Percentiles rank a stretch among this genome's conserved stretches.
These are phyloP conservation scores for Saturnispora sanitii DNA, from an alignment of 805 yeast genomes.

Conservation along the genomic window DNA sequence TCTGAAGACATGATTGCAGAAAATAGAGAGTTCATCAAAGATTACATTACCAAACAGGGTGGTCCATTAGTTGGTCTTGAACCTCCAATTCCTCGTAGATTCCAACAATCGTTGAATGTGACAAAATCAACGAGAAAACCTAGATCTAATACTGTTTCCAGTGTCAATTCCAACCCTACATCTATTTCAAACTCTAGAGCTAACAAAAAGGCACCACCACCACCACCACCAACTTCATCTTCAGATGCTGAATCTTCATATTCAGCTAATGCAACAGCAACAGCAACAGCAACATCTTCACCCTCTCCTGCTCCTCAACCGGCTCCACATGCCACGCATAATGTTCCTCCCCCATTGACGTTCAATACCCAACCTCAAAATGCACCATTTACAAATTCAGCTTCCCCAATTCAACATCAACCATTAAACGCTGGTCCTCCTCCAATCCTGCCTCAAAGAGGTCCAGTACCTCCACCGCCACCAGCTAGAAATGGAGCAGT, in stretches of 20 bases:
- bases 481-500: constrained; percentile 22
- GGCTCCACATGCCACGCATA: neutral
- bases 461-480: constrained; percentile 21
- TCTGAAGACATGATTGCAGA: constrained; percentile 85
- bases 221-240: constrained; percentile 28
- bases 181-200: constrained; percentile 10
- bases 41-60: constrained; percentile 63
- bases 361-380: constrained; percentile 2
- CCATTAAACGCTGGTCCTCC: constrained; percentile 11
- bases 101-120: constrained; percentile 25
- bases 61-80: constrained; percentile 76
- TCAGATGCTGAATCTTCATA: constrained; percentile 12
- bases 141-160: constrained; percentile 10
- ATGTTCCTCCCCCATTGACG: neutral
- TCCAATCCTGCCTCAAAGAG: constrained; percentile 19
- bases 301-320: neutral
- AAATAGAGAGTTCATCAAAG: constrained; percentile 72
- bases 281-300: constrained; percentile 4
- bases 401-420: too few relatives aligned
- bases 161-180: constrained; percentile 8
- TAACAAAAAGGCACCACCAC: constrained; percentile 29
- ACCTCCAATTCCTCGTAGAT: constrained; percentile 70
- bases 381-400: neutral
- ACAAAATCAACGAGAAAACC: constrained; percentile 8
- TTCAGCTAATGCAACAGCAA: constrained; percentile 11